phyloP scores from a whole-genome alignment of 1,284 basidiomycete genomes.

The Macrocystidia cucumis region DNA sequence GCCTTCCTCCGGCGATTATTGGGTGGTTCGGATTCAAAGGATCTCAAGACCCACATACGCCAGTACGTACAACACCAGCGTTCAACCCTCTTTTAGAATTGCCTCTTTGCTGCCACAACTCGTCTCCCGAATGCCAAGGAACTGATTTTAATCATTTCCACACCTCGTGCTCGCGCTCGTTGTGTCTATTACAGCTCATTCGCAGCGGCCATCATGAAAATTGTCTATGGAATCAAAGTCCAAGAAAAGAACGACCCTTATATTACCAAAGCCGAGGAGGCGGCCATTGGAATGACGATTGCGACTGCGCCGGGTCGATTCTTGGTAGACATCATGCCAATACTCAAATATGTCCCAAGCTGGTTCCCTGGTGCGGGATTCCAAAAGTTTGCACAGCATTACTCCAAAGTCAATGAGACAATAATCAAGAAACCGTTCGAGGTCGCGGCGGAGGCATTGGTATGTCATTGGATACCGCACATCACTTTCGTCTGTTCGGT shows the following conservation, averaged over 20 bases:
- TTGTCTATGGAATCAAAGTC: constrained; percentile 17
- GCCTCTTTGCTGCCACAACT: no score
- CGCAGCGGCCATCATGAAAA: constrained; percentile 13
- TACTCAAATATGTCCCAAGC: constrained; percentile 13
- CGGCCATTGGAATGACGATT: constrained; percentile 4
- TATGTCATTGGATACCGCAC: no score
- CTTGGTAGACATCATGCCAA: constrained; percentile 17
- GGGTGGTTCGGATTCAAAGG: constrained; percentile 6
- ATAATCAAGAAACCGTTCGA: no score
- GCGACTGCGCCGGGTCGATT: constrained; percentile 16
- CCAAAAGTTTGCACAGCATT: constrained; percentile 10
- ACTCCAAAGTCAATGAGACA: no score
- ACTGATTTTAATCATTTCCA: no score
- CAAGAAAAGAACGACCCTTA: constrained; percentile 13
- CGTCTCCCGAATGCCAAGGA: no score
- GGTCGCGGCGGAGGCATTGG: no score
- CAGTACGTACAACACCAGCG: no score
- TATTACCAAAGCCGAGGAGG: constrained; percentile 11
- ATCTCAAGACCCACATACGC: no score
- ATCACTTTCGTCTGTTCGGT: no score
- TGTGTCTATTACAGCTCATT: constrained; percentile 9
- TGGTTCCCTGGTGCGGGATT: constrained; percentile 16
- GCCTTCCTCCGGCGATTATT: constrained; percentile 7
- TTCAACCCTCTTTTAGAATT: no score
- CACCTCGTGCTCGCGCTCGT: no score